Conservation (phyloP, 2,329 filamentous ascomycete genomes). For the Colletotrichum sp. region DNA sequence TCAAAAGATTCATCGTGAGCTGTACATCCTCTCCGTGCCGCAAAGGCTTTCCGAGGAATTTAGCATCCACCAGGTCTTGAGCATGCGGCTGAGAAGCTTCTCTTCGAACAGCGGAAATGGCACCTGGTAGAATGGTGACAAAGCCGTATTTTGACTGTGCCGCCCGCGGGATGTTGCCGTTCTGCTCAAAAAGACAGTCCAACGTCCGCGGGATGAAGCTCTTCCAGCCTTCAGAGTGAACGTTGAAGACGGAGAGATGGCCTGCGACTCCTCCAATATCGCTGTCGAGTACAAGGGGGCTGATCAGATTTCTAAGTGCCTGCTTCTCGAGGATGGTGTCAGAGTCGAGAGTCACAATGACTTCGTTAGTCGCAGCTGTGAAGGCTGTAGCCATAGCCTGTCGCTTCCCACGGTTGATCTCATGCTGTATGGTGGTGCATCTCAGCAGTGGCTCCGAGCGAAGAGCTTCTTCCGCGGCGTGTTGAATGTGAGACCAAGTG, state of each 20-base stretch:
- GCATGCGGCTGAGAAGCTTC: neutral
- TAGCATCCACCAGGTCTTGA: neutral
- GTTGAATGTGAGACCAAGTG: neutral
- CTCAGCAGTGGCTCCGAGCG: neutral
- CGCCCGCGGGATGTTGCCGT: neutral
- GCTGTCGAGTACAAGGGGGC: neutral
- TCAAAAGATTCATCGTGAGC: neutral
- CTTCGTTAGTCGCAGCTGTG: neutral
- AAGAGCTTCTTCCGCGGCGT: neutral
- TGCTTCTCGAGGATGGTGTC: neutral
- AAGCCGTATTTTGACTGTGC: neutral
- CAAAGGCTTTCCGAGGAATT: neutral
- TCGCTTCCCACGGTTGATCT: neutral
- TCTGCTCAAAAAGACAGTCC: conserved; percentile 1
- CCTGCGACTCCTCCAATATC: neutral
- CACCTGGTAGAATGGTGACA: neutral
- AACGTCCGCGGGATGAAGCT: neutral
- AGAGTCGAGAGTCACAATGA: neutral
- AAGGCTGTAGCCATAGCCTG: neutral
- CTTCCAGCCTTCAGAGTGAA: neutral
- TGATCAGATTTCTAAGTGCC: neutral
- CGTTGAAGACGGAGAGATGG: neutral
- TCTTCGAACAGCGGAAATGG: neutral
- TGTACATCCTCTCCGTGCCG: conserved; percentile 1
- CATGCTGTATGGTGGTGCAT: neutral